Evolutionary conservation across 768 basidiomycete genomes (phyloP).

Genomic region (Serpula lacrymans): DNA sequence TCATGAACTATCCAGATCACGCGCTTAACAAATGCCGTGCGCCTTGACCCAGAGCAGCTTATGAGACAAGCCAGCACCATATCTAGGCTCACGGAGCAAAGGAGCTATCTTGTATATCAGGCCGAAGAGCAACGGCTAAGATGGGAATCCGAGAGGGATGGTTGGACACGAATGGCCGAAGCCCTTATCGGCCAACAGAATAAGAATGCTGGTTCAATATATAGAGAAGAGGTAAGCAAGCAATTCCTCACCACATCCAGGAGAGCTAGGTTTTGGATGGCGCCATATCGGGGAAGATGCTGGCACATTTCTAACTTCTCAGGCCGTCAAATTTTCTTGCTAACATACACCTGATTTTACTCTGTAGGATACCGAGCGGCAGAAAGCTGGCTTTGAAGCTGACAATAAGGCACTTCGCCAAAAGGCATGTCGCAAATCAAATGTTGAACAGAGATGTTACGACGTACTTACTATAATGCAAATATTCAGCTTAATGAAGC

Average conservation of each 20-base stretch:
- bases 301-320: no score
- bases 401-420: conserved; percentile 62
- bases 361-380: conserved; percentile 54
- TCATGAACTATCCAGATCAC: conserved; percentile 36
- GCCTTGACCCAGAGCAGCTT: conserved; percentile 45
- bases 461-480: conserved; percentile 7
- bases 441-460: neutral
- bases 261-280: no score
- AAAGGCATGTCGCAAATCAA: conserved; percentile 50
- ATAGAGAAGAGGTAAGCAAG: conserved; percentile 43
- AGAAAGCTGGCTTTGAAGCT: conserved; percentile 46
- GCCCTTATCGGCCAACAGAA: conserved; percentile 53
- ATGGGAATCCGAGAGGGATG: conserved; percentile 60
- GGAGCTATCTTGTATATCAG: conserved; percentile 52
- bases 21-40: conserved; percentile 39
- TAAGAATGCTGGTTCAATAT: conserved; percentile 32
- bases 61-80: conserved; percentile 62
- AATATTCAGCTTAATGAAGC: conserved; percentile 52
- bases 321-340: neutral
- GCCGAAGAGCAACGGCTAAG: conserved; percentile 55
- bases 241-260: no score
- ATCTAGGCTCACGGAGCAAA: conserved; percentile 49
- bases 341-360: neutral
- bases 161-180: conserved; percentile 67
- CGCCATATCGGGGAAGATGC: neutral